Base-by-base conservation (phyloP, 2,329 filamentous ascomycete species). In the Corynespora cassiicola region DNA sequence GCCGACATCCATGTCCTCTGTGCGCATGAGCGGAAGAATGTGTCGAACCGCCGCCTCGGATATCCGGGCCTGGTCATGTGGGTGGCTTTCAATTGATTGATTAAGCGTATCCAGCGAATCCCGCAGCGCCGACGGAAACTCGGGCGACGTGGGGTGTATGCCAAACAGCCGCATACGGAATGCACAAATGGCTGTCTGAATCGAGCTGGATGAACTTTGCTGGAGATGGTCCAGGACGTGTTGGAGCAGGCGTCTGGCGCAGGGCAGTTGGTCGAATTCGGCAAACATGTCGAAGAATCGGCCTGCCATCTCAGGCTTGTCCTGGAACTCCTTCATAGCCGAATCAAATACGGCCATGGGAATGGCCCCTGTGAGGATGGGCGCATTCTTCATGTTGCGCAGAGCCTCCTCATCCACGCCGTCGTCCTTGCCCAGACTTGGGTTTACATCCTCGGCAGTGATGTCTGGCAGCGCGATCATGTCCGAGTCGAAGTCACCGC, bases 321-420 rank as follows among this genome's bases (percentile, higher is more conserved):
- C 83, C 50, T 87, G 84, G 35, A 87, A 80, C 56, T 96, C 85
- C 65, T 87, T 89, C 72, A 84, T 84, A 5, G 90, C 86, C 15
- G 89, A 83, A 58, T 96, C 90, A 61, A 96, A 96, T 31, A 99
- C 88, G 24, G 92, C 90, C 39, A 90, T 80, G 2, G 94, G 91
- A 52, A 99, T 96, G 11, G 90, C 94, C n/a, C 94, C 94, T 44
- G 87, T 88, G 48, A 96, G 77, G 7, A 90, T 90, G 4, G 92
- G 90, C 31, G 90, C 92, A 40, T 77, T 74, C 23, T 80, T 79
- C 11, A 87, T 70, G 45, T 82, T 83, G 58, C 86, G 76, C 48
- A 95, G 73, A 36, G 77, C 75, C 52, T 74, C 68, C 56, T 82
- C 72, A 37, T 77, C 71, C 39, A 70, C 61, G 35, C 70, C 66